Percentiles rank a stretch among this genome's conserved stretches.
phyloP scores from a whole-genome alignment of 306 rosid species.

The Prunus fruticosa region DNA sequence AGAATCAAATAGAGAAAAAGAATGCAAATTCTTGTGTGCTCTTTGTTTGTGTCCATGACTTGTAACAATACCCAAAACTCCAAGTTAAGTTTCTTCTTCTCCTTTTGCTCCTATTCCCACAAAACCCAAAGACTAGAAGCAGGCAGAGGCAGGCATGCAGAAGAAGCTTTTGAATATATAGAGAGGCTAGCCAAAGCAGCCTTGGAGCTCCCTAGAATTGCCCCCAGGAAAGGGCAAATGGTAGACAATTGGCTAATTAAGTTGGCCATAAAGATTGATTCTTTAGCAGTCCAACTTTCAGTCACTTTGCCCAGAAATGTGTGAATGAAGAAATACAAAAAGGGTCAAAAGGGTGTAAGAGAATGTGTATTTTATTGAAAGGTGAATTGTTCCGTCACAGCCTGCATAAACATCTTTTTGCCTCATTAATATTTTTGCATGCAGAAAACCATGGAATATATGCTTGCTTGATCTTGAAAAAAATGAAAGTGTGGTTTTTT shows the following conservation, averaged over 20 bases:
- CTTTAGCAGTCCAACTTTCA: conserved; percentile 49
- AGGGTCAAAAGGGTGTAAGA: conserved; percentile 27
- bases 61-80: conserved; percentile 12
- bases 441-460: conserved; percentile 47
- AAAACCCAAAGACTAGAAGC: conserved; percentile 33
- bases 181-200: neutral
- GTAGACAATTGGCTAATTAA: conserved; percentile 30
- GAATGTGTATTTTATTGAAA: conserved; percentile 45
- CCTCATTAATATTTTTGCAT: conserved; percentile 21
- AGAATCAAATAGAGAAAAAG: conserved; percentile 40
- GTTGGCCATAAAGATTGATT: conserved; percentile 72
- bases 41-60: conserved; percentile 46
- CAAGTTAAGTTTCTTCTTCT: conserved; percentile 5
- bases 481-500: conserved; percentile 45
- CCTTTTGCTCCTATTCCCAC: conserved; percentile 17
- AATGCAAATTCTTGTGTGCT: conserved; percentile 25
- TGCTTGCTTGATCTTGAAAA: conserved; percentile 78
- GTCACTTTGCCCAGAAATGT: conserved; percentile 48
- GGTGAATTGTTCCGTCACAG: neutral
- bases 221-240: conserved; percentile 20
- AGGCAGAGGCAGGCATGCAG: conserved; percentile 7
- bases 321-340: conserved; percentile 42
- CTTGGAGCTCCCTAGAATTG: conserved; percentile 25
- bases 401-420: conserved; percentile 29
- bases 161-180: conserved; percentile 30